Base-by-base conservation (phyloP, 2,329 filamentous ascomycete genomes). In the Nannizzia gypsea region DNA sequence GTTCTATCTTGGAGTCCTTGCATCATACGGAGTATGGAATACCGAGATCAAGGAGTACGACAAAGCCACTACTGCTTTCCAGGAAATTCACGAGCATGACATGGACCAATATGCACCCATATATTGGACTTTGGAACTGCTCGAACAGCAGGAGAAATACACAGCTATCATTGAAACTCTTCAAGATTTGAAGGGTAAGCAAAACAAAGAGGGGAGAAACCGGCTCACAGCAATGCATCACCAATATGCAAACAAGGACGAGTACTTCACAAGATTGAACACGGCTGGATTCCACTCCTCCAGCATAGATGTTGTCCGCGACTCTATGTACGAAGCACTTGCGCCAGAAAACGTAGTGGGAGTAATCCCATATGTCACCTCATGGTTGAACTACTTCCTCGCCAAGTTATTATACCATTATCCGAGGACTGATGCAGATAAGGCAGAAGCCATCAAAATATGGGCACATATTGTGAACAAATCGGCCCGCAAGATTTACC, bases 91-190 rank as follows among this genome's bases (percentile, higher is more conserved):
- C 8, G 56, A 58, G 1, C 56, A 64, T 15, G 31, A 64, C 54
- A 61, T 60, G 6, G 56, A 59, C 40, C 61, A 62, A n/a, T 64
- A 63, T 24, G 42, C 60, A 2, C 56, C 59, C 5, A 54, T 62
- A 6, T 28, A 63, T 56, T 59, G 22, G 31, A 64, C 59, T 13
- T 57, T 62, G 28, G 17, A 38, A 3, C 40, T 59, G 6, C 58
- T 60, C 15, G 44, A 60, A n/a, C 26, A 61, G 9, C 54, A 61
- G 6, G 61, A 59, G 31, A 62, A 63, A 15, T 60, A 61, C 22
- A 26, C 59, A 9, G 61, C 63, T 17, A 59, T 67, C 3, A 59
- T 65, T 22, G 58, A 60, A 46, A 61, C 62, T 46, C 55, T 67
- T 6, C 60, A 67, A 31, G 59, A 56, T 3, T 56, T 67, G 56